Evolutionary conservation across 164 flowering plant species (phyloP).

Genomic region (Vitis labrusca): DNA sequence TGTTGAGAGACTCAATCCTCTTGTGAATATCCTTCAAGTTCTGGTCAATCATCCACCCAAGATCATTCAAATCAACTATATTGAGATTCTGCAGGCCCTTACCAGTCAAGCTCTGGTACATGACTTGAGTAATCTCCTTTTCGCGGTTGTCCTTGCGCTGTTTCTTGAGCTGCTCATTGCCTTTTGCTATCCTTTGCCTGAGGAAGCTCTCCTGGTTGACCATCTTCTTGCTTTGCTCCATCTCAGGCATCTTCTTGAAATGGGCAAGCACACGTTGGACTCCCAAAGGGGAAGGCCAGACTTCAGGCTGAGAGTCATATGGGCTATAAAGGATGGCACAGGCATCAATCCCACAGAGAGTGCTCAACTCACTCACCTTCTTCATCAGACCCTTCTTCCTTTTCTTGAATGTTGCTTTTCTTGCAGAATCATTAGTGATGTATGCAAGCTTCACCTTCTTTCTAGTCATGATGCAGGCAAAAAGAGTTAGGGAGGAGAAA

Average conservation of each 20-base stretch:
- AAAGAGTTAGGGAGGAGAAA: not conserved
- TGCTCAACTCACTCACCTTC: constrained; percentile 66
- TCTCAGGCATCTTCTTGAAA: constrained; percentile 58
- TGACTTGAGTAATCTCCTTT: constrained; percentile 34
- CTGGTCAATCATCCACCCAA: constrained; percentile 46
- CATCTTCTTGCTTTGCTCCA: constrained; percentile 78
- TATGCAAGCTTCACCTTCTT: constrained; percentile 67
- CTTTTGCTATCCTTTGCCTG: constrained; percentile 41
- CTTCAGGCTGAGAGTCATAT: constrained; percentile 46
- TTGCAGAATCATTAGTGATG: constrained; percentile 52
- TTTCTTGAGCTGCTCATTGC: constrained; percentile 49
- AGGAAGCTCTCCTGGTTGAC: constrained; percentile 64
- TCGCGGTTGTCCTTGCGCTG: constrained; percentile 51
- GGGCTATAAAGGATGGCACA: constrained; percentile 55
- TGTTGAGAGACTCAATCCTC: constrained; percentile 20
- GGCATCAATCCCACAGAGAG: constrained; percentile 58
- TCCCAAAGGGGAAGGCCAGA: constrained; percentile 50
- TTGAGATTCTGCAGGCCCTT: constrained; percentile 20
- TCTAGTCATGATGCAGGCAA: constrained; percentile 37
- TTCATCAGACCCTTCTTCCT: constrained; percentile 63
- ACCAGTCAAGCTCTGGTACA: constrained; percentile 43
- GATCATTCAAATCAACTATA: constrained; percentile 42
- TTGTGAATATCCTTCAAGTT: constrained; percentile 33
- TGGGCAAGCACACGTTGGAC: constrained; percentile 37
- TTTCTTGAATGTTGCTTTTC: constrained; percentile 68